Conservation (phyloP, 2,329 filamentous ascomycete genomes). For the Calonectria pseudoturangicola region DNA sequence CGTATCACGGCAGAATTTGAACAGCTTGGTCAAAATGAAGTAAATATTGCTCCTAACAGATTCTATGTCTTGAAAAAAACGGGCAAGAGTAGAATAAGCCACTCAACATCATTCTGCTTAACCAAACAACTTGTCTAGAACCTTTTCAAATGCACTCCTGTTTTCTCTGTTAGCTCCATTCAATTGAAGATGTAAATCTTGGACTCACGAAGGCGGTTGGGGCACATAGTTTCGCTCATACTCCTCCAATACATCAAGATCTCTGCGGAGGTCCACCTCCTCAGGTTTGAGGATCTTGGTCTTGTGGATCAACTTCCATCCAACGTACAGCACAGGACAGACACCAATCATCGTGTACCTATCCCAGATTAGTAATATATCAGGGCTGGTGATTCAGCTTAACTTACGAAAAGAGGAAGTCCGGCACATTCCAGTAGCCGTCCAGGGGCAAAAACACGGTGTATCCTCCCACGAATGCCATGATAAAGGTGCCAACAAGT, state of each 20-base stretch:
- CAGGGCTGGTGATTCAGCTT: background rate
- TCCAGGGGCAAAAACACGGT: constrained; percentile 80
- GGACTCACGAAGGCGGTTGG: constrained; percentile 70
- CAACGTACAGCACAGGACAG: constrained; percentile 80
- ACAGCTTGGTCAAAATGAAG: too few species aligned
- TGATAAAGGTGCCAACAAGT: constrained; percentile 77
- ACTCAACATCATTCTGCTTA: background rate
- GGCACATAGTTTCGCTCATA: constrained; percentile 78
- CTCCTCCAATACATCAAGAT: constrained; percentile 80
- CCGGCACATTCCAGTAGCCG: constrained; percentile 78
- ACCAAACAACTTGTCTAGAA: constrained; percentile 47
- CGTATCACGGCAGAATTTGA: too few species aligned
- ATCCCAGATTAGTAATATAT: constrained; percentile 14
- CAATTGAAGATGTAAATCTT: background rate
- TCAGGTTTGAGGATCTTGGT: constrained; percentile 74
- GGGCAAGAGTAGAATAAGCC: background rate
- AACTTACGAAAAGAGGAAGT: constrained; percentile 82
- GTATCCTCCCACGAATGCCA: constrained; percentile 86
- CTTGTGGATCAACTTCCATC: constrained; percentile 82
- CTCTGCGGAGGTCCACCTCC: constrained; percentile 78
- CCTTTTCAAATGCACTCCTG: constrained; percentile 48
- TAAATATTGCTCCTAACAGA: background rate
- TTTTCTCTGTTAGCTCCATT: background rate
- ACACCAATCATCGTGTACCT: constrained; percentile 83
- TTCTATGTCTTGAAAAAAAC: background rate